phyloP scores from a whole-genome alignment of 148 eudicot genomes.

The Silene latifolia region DNA sequence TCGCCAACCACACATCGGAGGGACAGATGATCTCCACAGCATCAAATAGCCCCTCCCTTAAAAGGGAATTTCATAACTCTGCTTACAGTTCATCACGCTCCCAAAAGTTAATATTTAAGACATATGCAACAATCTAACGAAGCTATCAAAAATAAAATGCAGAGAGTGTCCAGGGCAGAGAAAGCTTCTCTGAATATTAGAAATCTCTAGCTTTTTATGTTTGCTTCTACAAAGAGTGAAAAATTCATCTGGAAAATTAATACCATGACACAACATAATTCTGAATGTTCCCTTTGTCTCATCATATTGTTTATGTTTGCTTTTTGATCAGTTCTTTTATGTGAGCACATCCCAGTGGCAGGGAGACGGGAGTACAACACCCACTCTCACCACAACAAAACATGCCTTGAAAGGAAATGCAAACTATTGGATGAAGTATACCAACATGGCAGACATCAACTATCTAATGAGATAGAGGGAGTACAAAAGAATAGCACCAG shows the following conservation, averaged over 20 bases:
- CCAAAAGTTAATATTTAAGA: constrained; percentile 33
- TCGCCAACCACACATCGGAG: constrained; percentile 26
- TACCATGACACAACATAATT: not conserved
- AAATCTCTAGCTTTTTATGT: not conserved
- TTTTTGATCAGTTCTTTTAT: no score
- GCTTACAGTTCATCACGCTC: constrained; percentile 27
- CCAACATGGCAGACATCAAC: not conserved
- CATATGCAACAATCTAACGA: constrained; percentile 31
- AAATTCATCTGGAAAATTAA: not conserved
- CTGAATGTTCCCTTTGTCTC: not conserved
- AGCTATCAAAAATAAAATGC: constrained; percentile 23
- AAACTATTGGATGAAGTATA: not conserved
- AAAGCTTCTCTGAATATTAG: constrained; percentile 9
- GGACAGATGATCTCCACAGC: constrained; percentile 32
- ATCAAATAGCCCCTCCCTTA: constrained; percentile 32
- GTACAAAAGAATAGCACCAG: not conserved
- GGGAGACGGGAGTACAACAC: not conserved
- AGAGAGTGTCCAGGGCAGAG: constrained; percentile 14
- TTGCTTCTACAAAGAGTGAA: not conserved
- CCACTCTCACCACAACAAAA: not conserved
- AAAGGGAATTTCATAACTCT: constrained; percentile 33
- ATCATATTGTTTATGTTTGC: not conserved
- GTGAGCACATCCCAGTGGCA: not conserved
- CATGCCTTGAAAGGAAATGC: not conserved
- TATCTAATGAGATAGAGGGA: not conserved